Conservation (phyloP, 2,329 filamentous ascomycete genomes). For the Fusarium sp. region DNA sequence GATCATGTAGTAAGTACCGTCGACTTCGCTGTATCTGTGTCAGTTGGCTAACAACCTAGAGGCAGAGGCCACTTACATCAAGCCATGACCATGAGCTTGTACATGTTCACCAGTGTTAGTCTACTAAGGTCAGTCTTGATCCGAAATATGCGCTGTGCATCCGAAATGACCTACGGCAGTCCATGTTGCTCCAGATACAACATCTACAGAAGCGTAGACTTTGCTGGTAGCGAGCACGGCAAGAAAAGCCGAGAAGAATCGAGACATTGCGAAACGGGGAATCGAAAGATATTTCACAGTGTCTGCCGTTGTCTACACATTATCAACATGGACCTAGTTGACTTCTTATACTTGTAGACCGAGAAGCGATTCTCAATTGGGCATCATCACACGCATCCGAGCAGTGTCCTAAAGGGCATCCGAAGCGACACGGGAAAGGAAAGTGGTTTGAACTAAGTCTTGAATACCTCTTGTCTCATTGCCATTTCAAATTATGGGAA, state of each 20-base stretch:
- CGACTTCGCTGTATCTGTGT: constrained; percentile 51
- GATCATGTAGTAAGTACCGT: constrained; percentile 73
- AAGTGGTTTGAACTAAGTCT: not conserved
- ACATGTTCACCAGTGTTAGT: constrained; percentile 66
- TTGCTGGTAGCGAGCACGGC: constrained; percentile 15
- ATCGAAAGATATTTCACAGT: not conserved
- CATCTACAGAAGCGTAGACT: constrained; percentile 47
- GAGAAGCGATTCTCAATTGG: not conserved
- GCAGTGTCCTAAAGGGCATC: not conserved
- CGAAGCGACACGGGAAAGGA: not conserved
- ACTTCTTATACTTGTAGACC: not conserved
- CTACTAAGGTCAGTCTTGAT: constrained; percentile 25
- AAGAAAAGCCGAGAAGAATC: constrained; percentile 12
- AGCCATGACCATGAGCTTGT: constrained; percentile 75
- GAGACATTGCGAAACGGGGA: constrained; percentile 1
- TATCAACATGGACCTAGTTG: not conserved
- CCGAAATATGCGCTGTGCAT: fast-evolving
- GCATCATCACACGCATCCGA: constrained; percentile 10
- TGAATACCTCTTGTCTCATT: not conserved
- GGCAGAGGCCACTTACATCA: constrained; percentile 59
- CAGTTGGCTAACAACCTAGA: fast-evolving
- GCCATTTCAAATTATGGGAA: fast-evolving
- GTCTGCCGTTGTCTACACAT: not conserved
- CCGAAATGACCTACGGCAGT: constrained; percentile 54
- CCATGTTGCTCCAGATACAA: constrained; percentile 62